phyloP scores from a whole-genome alignment of 495 filamentous ascomycete species.

The Astrocystis sublimbata region DNA sequence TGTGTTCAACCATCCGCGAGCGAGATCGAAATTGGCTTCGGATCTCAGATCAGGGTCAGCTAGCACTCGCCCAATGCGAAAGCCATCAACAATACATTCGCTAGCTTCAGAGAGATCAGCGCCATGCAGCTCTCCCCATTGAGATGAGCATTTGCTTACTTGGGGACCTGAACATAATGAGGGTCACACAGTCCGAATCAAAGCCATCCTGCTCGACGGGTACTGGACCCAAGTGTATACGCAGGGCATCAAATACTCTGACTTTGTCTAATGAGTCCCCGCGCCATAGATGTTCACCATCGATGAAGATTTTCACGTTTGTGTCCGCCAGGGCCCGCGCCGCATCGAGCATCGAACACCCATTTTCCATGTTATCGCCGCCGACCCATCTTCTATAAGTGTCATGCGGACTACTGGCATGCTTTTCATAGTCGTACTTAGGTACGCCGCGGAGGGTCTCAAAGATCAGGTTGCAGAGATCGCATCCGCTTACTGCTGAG shows the following conservation, averaged over 20 bases:
- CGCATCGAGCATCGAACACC: neutral
- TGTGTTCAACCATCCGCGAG: slow-evolving; percentile 2
- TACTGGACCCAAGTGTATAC: slow-evolving; percentile 1
- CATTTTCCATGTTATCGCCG: neutral
- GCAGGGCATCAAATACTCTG: slow-evolving; percentile 1
- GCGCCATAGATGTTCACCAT: neutral
- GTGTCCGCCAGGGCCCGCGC: neutral
- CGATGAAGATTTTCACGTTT: neutral
- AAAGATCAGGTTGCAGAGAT: neutral
- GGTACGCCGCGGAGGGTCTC: neutral
- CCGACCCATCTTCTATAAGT: neutral
- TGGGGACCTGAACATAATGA: neutral
- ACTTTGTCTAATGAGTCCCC: neutral
- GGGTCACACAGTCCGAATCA: neutral
- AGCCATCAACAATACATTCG: neutral
- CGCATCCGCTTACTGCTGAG: neutral
- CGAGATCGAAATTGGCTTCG: slow-evolving; percentile 9
- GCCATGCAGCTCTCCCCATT: neutral
- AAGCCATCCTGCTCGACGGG: neutral
- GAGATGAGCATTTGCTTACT: neutral
- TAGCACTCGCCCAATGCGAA: slow-evolving; percentile 1
- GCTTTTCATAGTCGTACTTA: neutral
- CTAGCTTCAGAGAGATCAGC: neutral
- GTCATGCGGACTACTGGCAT: no score
- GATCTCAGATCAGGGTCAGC: slow-evolving; percentile 4